Conservation (phyloP, 768 basidiomycete species). For the Phylloporus scabripes region DNA sequence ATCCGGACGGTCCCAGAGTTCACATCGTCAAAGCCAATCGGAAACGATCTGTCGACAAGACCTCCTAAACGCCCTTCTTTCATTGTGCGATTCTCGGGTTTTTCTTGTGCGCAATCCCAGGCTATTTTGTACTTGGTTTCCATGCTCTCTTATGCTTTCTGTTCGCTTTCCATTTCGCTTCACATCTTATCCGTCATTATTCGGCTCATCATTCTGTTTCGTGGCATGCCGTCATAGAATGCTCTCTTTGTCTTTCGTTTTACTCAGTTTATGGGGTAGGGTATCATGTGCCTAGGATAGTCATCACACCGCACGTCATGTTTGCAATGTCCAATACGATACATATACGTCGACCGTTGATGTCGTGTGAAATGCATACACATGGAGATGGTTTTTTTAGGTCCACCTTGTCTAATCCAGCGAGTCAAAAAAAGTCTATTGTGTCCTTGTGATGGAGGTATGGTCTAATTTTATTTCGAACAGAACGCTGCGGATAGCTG, state of each 20-base stretch:
- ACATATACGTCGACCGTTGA: background rate
- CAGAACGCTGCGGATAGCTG: background rate
- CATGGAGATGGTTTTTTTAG: too few species aligned
- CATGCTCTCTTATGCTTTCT: conserved; percentile 25
- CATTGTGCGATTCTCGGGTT: background rate
- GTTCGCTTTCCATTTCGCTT: conserved; percentile 12
- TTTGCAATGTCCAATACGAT: background rate
- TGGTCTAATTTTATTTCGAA: background rate
- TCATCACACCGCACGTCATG: background rate
- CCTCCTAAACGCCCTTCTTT: conserved; percentile 6
- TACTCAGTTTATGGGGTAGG: conserved; percentile 4
- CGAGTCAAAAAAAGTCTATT: background rate
- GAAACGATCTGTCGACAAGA: conserved; percentile 28
- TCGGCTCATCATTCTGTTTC: conserved; percentile 9
- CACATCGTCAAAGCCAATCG: conserved; percentile 19
- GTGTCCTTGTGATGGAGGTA: background rate
- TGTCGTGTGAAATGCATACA: too few species aligned
- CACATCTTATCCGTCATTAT: conserved; percentile 32
- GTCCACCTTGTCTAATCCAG: background rate
- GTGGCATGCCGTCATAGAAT: conserved; percentile 27
- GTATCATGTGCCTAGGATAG: conserved; percentile 14
- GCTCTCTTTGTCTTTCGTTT: background rate
- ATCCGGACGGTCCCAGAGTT: conserved; percentile 21
- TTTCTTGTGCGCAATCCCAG: background rate
- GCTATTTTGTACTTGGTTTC: conserved; percentile 5